Percentiles rank a stretch among this genome's conserved stretches.
Evolutionary conservation across 106 monocot genomes (phyloP).

Genomic region (Dioscorea zingiberensis): DNA sequence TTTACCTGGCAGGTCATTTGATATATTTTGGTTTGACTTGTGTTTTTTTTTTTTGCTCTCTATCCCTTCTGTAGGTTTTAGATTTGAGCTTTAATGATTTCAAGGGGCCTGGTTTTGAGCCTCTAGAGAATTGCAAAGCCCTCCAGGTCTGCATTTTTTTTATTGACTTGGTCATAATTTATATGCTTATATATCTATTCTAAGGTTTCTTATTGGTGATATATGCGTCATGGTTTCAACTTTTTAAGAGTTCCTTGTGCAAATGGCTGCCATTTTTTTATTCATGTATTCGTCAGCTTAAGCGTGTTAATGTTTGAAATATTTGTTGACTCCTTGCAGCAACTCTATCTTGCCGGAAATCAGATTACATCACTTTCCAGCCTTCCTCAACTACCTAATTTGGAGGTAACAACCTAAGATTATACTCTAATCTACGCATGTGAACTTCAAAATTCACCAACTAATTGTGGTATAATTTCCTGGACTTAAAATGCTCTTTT

Average conservation of each 20-base stretch:
- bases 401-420: constrained; percentile 54
- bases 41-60: not conserved
- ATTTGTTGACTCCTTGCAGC: constrained; percentile 42
- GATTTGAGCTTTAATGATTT: constrained; percentile 98
- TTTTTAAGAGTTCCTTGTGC: too few relatives aligned
- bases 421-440: not conserved
- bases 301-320: not conserved
- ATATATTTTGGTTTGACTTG: not conserved
- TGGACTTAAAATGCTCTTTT: constrained; percentile 4
- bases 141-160: constrained; percentile 56
- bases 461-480: constrained; percentile 6
- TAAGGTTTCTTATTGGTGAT: not conserved
- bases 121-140: constrained; percentile 81
- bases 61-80: constrained; percentile 56
- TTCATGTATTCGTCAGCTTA: too few relatives aligned
- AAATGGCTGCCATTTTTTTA: too few relatives aligned
- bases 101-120: constrained; percentile 79
- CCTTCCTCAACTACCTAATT: constrained; percentile 82
- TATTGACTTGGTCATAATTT: not conserved
- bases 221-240: not conserved
- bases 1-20: not conserved
- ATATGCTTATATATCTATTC: too few relatives aligned
- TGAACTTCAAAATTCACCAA: not conserved
- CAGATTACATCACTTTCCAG: constrained; percentile 84
- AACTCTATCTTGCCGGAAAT: constrained; percentile 99